Evolutionary conservation across 768 basidiomycete species (phyloP), one percentile per base, ranked within the genome.

Genomic region (Phanerochaete sordida): DNA sequence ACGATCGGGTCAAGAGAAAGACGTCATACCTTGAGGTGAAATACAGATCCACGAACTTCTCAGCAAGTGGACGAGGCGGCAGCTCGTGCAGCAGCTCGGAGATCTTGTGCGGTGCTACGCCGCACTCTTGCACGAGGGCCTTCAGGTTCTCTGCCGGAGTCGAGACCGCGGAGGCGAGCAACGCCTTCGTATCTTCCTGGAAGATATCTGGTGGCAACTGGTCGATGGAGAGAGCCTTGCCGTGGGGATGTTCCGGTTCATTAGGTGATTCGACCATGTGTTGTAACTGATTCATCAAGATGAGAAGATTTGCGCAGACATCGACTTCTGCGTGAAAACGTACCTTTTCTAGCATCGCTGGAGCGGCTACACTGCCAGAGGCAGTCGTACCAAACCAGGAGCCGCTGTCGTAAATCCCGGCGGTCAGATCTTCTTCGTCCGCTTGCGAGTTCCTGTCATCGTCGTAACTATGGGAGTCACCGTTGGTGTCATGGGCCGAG

Each of bases 31-130:
- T 83, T 13, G 84, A 77, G 30, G 75, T 72, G 69, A 93, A 93
- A 65, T 92, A 95, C 71, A 90, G 87, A 67, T 95, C 87, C 61
- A 96, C 79, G 23, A 96, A 84, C 30, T 84, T 84, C 66, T 92
- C 87, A 3, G 90, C 87, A 26, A 87, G 80, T 54, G 84, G 78
- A 57, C 83, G 83, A 4, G 91, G 88, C 48, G 95, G 95, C 46
- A 98, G 80, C 65, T 96, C 94, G 69, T 91, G 86, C 21, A 95
- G 78, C 11, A 98, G 82, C 69, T 96, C 95, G 1, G 89, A 85
- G 47, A 98, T 87, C 73, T 94, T 94, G 62, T 93, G 90, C 1
- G 94, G 91, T 19, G 89, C 85, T 37, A 95, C 92, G 6, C 95
- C 95, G 71, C 91, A 98, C 71, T 98, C 94, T 72, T 91, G 89